Percentiles rank a stretch among this genome's conserved stretches.
Conservation (phyloP, 192 early-diverging fungal genomes). For the Mortierella antarctica region DNA sequence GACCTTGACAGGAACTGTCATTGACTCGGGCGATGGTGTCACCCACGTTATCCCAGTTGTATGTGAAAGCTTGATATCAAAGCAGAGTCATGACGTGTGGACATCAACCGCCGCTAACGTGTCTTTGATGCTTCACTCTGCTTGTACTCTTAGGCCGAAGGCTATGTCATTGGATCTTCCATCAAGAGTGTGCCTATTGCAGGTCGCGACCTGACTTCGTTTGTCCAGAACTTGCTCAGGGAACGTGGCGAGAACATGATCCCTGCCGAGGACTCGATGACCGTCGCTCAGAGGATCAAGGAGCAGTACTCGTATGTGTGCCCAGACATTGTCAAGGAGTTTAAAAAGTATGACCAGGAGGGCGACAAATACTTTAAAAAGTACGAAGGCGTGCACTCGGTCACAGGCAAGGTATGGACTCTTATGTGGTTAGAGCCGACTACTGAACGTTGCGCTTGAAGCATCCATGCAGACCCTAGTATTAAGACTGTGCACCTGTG, state of each 20-base stretch:
- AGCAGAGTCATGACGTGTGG: not conserved
- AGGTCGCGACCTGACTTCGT: slow-evolving; percentile 96
- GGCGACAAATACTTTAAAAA: slow-evolving; percentile 90
- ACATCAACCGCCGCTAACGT: not conserved
- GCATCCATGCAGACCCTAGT: not conserved
- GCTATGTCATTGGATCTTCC: slow-evolving; percentile 97
- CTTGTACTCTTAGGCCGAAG: slow-evolving; percentile 79
- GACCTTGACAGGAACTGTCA: slow-evolving; percentile 97
- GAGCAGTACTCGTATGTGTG: slow-evolving; percentile 97
- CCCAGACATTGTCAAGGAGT: slow-evolving; percentile 97
- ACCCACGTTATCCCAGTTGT: slow-evolving; percentile 99
- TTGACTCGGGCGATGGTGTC: slow-evolving; percentile 98
- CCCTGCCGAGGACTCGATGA: slow-evolving; percentile 96
- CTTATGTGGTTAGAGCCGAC: not conserved
- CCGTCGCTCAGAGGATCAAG: slow-evolving; percentile 95
- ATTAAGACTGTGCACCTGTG: not conserved
- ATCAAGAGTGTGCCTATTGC: slow-evolving; percentile 99
- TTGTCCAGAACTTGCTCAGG: slow-evolving; percentile 97
- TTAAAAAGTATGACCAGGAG: slow-evolving; percentile 92
- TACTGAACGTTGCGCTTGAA: not conserved
- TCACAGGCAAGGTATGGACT: slow-evolving; percentile 80
- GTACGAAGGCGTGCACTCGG: slow-evolving; percentile 84
- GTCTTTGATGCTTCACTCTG: not conserved
- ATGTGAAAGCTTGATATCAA: slow-evolving; percentile 34
- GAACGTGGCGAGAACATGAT: slow-evolving; percentile 95